phyloP scores from a whole-genome alignment of 345 rosid species.

The Aquilaria malaccensis region DNA sequence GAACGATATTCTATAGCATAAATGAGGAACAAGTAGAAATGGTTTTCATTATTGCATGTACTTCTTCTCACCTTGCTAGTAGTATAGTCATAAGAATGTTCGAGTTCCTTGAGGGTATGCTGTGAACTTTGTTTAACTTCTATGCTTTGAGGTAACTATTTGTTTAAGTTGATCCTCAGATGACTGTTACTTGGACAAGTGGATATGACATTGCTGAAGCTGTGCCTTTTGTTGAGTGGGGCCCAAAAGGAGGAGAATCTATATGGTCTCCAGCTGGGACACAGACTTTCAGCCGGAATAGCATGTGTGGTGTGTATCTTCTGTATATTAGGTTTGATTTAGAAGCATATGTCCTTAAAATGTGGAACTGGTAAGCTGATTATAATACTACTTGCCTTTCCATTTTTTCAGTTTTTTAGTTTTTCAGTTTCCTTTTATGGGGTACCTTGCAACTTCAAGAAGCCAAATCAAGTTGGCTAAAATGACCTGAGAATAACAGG shows the following conservation, averaged over 20 bases:
- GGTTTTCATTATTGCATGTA: background rate
- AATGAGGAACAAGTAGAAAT: background rate
- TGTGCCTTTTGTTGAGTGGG: slow-evolving; percentile 68
- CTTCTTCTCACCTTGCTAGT: background rate
- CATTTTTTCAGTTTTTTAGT: too few species aligned
- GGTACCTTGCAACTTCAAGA: too few species aligned
- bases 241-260: slow-evolving; percentile 32
- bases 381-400: too few species aligned
- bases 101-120: background rate
- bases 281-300: slow-evolving; percentile 37
- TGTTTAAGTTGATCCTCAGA: slow-evolving; percentile 28
- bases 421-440: too few species aligned
- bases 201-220: slow-evolving; percentile 53
- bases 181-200: slow-evolving; percentile 82
- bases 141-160: background rate
- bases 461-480: too few species aligned
- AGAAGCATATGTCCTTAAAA: too few species aligned
- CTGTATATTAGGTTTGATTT: background rate
- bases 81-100: background rate
- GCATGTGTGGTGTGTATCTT: slow-evolving; percentile 50
- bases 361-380: too few species aligned
- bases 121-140: background rate
- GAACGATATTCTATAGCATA: background rate
- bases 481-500: too few species aligned
- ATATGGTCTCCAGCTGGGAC: slow-evolving; percentile 56